These are phyloP conservation scores for Metschnikowia corniflorae DNA, from an alignment of 805 yeast genomes.

Conservation along the genomic window DNA sequence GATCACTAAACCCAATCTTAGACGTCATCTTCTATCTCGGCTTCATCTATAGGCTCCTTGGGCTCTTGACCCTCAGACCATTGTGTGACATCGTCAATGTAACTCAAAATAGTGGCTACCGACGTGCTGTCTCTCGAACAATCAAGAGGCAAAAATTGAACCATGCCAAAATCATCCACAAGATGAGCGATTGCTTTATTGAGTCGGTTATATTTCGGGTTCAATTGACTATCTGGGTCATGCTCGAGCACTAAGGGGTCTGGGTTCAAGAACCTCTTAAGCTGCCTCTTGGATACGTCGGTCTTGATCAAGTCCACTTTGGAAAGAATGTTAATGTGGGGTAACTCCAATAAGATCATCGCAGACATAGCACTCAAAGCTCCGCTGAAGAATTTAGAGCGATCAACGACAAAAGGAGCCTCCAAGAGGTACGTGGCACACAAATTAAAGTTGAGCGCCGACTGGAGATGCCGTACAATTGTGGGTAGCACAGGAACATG, in stretches of 20 bases:
- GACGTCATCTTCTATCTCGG: constrained; percentile 17
- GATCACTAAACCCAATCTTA: no score
- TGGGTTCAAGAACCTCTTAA: constrained; percentile 85
- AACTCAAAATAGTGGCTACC: constrained; percentile 78
- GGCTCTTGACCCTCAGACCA: constrained; percentile 98
- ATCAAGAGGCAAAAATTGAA: constrained; percentile 89
- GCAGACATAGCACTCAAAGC: constrained; percentile 97
- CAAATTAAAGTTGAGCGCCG: constrained; percentile 73
- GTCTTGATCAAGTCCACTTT: constrained; percentile 84
- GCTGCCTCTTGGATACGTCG: constrained; percentile 66
- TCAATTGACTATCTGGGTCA: constrained; percentile 20
- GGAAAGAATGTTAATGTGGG: constrained; percentile 87
- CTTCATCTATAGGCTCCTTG: constrained; percentile 74
- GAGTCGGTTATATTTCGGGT: constrained; percentile 62
- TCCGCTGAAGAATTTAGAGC: constrained; percentile 90
- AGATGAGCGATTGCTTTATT: constrained; percentile 82
- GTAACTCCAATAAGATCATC: constrained; percentile 91
- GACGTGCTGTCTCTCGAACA: constrained; percentile 64
- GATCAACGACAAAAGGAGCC: constrained; percentile 90
- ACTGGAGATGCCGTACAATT: constrained; percentile 78
- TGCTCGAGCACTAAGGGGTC: constrained; percentile 71
- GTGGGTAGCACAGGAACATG: constrained; percentile 93
- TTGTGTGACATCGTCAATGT: constrained; percentile 95
- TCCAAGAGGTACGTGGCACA: constrained; percentile 93
- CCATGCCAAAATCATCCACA: constrained; percentile 98